Evolutionary conservation across 305 asterid species (phyloP).

Genomic region (Solanum hybrid): DNA sequence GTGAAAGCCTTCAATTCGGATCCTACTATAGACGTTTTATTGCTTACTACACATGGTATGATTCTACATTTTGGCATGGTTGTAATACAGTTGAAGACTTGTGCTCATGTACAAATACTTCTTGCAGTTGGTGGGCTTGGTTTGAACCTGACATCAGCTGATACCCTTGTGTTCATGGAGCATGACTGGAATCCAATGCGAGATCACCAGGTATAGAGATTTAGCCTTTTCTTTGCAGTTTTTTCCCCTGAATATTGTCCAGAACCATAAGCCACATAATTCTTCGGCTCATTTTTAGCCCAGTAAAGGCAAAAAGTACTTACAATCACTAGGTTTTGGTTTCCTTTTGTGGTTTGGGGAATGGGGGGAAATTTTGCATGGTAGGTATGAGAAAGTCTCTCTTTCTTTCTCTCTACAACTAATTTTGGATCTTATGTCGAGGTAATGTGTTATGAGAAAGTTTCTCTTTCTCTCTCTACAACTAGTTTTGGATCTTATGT

Average conservation of each 20-base stretch:
- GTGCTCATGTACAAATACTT: neutral
- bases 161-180: constrained; percentile 99
- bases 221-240: neutral
- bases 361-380: neutral
- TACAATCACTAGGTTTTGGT: neutral
- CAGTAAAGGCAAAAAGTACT: neutral
- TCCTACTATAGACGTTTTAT: constrained; percentile 92
- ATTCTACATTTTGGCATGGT: constrained; percentile 1
- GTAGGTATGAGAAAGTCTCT: neutral
- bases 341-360: neutral
- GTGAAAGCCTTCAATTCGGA: constrained; percentile 97
- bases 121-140: constrained; percentile 98
- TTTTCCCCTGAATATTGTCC: neutral
- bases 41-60: constrained; percentile 94
- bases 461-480: neutral
- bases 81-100: neutral
- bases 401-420: neutral
- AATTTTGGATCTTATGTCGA: neutral
- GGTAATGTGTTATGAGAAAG: neutral
- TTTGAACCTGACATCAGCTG: constrained; percentile 94
- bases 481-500: neutral
- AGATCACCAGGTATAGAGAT: constrained; percentile 74
- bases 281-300: neutral
- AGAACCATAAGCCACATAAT: neutral
- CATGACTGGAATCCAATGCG: constrained; percentile 99